These are phyloP conservation scores for Alloascoidea africana DNA, from an alignment of 805 yeast species.

Conservation along the genomic window DNA sequence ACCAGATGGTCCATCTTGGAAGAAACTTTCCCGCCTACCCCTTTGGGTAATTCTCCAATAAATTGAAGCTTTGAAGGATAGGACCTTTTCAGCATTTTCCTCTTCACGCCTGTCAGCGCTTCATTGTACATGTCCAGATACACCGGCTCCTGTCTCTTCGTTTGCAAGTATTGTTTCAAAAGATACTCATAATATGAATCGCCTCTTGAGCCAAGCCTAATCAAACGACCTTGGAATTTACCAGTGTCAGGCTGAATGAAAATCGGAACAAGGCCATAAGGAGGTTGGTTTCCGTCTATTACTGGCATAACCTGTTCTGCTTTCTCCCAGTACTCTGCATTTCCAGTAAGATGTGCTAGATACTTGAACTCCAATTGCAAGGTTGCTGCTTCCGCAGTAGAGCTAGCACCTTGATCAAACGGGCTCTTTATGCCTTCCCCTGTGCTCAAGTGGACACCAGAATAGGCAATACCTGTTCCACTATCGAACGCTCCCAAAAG, in stretches of 20 bases:
- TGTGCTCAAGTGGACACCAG: constrained; percentile 58
- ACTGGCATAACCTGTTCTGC: constrained; percentile 62
- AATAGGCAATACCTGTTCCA: constrained; percentile 56
- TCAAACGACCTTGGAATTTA: constrained; percentile 41
- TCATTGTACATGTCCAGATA: constrained; percentile 67
- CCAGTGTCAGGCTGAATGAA: constrained; percentile 66
- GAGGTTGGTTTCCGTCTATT: constrained; percentile 47
- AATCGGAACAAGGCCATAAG: constrained; percentile 74
- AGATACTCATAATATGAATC: constrained; percentile 88
- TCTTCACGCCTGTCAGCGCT: constrained; percentile 62
- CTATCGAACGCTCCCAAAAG: constrained; percentile 56
- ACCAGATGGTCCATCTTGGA: constrained; percentile 87
- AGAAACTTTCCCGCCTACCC: constrained; percentile 43
- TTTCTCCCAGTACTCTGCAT: constrained; percentile 58
- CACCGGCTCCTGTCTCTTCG: constrained; percentile 40
- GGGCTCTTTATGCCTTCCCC: constrained; percentile 47
- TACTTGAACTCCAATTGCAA: constrained; percentile 81
- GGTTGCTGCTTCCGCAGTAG: constrained; percentile 84
- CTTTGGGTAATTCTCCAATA: constrained; percentile 65
- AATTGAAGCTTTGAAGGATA: constrained; percentile 47
- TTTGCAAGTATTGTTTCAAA: constrained; percentile 72
- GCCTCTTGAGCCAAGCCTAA: constrained; percentile 82
- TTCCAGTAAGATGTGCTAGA: constrained; percentile 68
- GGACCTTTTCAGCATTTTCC: constrained; percentile 44
- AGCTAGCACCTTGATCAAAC: constrained; percentile 62